phyloP scores from a whole-genome alignment of 495 filamentous ascomycete species.

The Xylaria acuta region DNA sequence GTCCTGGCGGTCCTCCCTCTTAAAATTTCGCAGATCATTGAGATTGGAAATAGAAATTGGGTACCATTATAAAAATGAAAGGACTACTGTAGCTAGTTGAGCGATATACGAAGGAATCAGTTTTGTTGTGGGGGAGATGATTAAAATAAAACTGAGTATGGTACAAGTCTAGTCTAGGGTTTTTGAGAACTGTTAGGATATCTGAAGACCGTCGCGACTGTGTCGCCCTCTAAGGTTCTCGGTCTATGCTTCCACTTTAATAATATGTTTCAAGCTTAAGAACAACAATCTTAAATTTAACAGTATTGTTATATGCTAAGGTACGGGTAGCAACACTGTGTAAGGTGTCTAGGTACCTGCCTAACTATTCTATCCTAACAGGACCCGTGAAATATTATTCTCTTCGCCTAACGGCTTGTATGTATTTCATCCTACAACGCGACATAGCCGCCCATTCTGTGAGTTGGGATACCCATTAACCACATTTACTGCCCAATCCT shows the following conservation, averaged over 20 bases:
- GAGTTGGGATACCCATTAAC: constrained; percentile 40
- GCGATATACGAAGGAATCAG: background rate
- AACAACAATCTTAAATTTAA: too few species aligned
- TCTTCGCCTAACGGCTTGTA: background rate
- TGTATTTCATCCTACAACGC: background rate
- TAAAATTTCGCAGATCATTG: background rate
- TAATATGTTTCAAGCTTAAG: too few species aligned
- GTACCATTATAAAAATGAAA: background rate
- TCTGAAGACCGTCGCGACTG: too few species aligned
- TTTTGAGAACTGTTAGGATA: too few species aligned
- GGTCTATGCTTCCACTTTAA: too few species aligned
- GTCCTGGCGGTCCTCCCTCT: background rate
- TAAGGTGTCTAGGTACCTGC: background rate
- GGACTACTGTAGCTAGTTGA: background rate
- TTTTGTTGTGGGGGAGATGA: too few species aligned
- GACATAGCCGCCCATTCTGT: constrained; percentile 28
- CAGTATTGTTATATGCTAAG: too few species aligned
- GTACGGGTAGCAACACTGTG: background rate
- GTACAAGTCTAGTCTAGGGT: too few species aligned
- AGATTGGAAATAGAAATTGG: background rate
- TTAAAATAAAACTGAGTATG: too few species aligned
- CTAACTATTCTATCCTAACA: background rate
- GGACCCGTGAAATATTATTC: background rate
- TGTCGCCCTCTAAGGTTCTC: too few species aligned
- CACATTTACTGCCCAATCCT: constrained; percentile 8